A percentile compares a stretch with the other conserved stretches of the same genome.
phyloP scores from a whole-genome alignment of 345 rosid species.

The Melastoma malabathricum region DNA sequence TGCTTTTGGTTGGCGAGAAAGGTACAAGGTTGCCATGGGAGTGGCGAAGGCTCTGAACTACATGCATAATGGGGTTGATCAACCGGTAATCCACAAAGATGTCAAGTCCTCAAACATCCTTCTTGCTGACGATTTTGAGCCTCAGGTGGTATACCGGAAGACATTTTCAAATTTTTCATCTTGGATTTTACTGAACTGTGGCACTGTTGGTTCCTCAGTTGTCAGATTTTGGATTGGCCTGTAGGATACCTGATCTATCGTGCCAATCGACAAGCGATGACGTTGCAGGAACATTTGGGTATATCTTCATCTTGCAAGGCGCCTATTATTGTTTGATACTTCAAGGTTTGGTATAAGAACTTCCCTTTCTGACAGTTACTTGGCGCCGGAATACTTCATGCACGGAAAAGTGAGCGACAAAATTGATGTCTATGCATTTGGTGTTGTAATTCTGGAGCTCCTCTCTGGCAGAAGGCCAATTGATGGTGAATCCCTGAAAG shows the following conservation, averaged over 20 bases:
- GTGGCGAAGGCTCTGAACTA: constrained; percentile 86
- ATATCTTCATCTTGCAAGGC: constrained; percentile 3
- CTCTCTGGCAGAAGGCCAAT: constrained; percentile 85
- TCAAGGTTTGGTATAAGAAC: too few relatives aligned
- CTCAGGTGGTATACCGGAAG: constrained; percentile 36
- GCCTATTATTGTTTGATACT: too few relatives aligned
- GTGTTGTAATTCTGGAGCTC: constrained; percentile 90
- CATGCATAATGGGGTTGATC: constrained; percentile 51
- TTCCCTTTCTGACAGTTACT: constrained; percentile 40
- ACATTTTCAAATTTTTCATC: not conserved
- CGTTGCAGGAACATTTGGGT: constrained; percentile 97
- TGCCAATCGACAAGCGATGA: constrained; percentile 38
- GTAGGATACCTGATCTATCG: constrained; percentile 35
- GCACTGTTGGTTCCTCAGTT: constrained; percentile 37
- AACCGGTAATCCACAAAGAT: constrained; percentile 79
- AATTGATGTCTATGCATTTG: constrained; percentile 90
- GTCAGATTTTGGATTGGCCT: constrained; percentile 94
- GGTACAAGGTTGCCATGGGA: constrained; percentile 77
- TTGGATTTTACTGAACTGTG: constrained; percentile 11
- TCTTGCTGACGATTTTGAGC: constrained; percentile 83
- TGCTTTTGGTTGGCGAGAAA: constrained; percentile 69
- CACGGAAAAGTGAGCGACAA: constrained; percentile 86
- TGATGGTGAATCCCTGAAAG: constrained; percentile 39
- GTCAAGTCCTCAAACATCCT: constrained; percentile 95
- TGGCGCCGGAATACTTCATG: constrained; percentile 98